These are phyloP conservation scores for Trypanosoma cruzi DNA, from an alignment of 208 protist genomes.

Conservation along the genomic window DNA sequence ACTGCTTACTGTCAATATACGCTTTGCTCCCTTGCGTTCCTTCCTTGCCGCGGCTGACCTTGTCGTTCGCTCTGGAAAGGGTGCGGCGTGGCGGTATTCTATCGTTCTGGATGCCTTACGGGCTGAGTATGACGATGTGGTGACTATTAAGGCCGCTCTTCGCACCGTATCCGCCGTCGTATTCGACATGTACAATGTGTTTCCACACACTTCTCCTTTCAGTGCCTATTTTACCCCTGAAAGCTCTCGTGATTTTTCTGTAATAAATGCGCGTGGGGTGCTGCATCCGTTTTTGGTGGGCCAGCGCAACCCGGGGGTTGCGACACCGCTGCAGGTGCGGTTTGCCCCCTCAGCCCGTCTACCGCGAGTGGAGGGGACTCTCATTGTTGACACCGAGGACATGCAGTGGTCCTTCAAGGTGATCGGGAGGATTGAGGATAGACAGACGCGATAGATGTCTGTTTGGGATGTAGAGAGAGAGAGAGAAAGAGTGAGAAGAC, in stretches of 20 bases:
- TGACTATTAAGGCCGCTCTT: slow-evolving; percentile 62
- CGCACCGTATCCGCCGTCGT: slow-evolving; percentile 53
- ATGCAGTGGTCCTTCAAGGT: slow-evolving; percentile 94
- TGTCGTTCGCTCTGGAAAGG: slow-evolving; percentile 46
- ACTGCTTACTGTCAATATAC: slow-evolving; percentile 48
- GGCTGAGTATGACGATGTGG: slow-evolving; percentile 84
- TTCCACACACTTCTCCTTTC: slow-evolving; percentile 80
- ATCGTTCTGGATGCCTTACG: slow-evolving; percentile 76
- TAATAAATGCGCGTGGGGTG: slow-evolving; percentile 72
- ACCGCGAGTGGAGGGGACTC: slow-evolving; percentile 74
- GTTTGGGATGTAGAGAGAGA: too few relatives aligned
- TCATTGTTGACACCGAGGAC: slow-evolving; percentile 91
- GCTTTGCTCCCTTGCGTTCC: slow-evolving; percentile 81
- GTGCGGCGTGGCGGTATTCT: slow-evolving; percentile 84
- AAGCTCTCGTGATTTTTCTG: slow-evolving; percentile 81
- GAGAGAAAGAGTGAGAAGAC: too few relatives aligned
- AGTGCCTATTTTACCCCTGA: slow-evolving; percentile 87
- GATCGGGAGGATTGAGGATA: slow-evolving; percentile 54
- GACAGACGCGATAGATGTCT: slow-evolving; percentile 1
- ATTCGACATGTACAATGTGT: slow-evolving; percentile 91
- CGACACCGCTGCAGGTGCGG: slow-evolving; percentile 51
- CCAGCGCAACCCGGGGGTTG: slow-evolving; percentile 42
- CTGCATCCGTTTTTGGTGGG: slow-evolving; percentile 71
- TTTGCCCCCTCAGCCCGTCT: slow-evolving; percentile 68
- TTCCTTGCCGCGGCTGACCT: slow-evolving; percentile 74